Conservation (phyloP, 495 filamentous ascomycete genomes). For the Pseudomonodictys pantanalensis region DNA sequence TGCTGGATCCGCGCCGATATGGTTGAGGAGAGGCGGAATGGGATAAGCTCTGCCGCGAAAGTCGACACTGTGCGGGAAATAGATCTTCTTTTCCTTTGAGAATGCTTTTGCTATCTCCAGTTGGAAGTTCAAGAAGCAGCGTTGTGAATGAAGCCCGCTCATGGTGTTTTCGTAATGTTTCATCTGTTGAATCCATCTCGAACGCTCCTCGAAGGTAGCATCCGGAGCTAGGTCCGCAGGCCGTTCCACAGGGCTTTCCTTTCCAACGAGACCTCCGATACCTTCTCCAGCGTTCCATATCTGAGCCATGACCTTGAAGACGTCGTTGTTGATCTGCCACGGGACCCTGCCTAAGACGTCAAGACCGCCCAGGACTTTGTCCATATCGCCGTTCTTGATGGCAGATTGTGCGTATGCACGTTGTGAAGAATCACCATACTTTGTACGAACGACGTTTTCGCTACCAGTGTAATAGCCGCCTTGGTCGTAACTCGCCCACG, state of each 20-base stretch:
- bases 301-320: conserved; percentile 81
- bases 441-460: conserved; percentile 63
- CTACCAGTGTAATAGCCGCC: conserved; percentile 73
- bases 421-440: conserved; percentile 65
- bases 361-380: conserved; percentile 70
- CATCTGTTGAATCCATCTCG: conserved; percentile 60
- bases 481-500: conserved; percentile 69
- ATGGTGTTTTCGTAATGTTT: conserved; percentile 65
- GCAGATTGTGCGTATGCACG: conserved; percentile 73
- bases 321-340: conserved; percentile 79
- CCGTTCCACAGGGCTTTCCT: conserved; percentile 55
- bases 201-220: conserved; percentile 39
- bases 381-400: conserved; percentile 68
- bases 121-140: conserved; percentile 97
- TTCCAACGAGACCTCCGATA: conserved; percentile 72
- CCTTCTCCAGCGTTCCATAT: conserved; percentile 84
- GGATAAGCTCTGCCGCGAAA: conserved; percentile 97
- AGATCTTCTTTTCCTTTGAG: conserved; percentile 72
- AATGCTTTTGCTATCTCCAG: conserved; percentile 83
- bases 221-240: conserved; percentile 68
- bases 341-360: conserved; percentile 82
- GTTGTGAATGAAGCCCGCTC: conserved; percentile 72
- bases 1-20: conserved; percentile 92
- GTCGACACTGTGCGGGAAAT: conserved; percentile 94
- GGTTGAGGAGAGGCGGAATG: conserved; percentile 88